Base-by-base conservation (phyloP, 2,329 filamentous ascomycete species). In the Pestalotiopsis sp. region DNA sequence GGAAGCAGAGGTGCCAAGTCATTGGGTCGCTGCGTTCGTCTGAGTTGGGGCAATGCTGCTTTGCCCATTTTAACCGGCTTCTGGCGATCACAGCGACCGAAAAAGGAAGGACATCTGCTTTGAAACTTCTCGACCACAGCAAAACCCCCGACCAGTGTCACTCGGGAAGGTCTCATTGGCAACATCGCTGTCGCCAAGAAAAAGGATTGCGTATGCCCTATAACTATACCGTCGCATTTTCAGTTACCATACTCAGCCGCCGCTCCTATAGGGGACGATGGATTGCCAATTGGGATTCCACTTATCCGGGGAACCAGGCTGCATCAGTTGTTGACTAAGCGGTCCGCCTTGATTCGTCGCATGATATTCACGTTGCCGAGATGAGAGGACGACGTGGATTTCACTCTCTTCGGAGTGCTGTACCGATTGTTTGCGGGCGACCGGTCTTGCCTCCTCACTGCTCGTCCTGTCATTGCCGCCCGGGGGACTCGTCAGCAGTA, bases 181-280 rank as follows among this genome's bases (percentile, higher is more conserved):
- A 20, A 62, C n/a, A 62, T 36, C 25, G 31, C 25, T 20, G 27
- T 4, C 36, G 59, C 59, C 59, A 62, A 62, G 59, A 52, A 39
- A 36, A 62, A 59, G 31, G 59, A 39, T 39, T 39, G 59, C 59
- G 59, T 62, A 62, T 39, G 31, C 59, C 20, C 31, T 62, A 36
- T 62, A 39, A 36, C 27, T 62, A 62, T 62, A 62, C 59, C 36
- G 59, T 62, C 36, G 59, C 59, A 62, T 62, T 62, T 20, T 38
- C 27, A 39, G 59, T 27, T 12, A 17, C 58, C n/a, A 11, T n/a
- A 20, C 59, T 36, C 36, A 62, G 31, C 59, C 59, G 25, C 25
- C 31, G 59, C 31, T 36, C 59, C 27, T 62, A 62, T 62, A 20
- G 36, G 59, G 59, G 38, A 39, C n/a, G 27, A 23, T 11, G 27